Percentiles rank a stretch among this genome's conserved stretches.
Conservation (phyloP, 2,329 filamentous ascomycete genomes). For the Aspergillus sp. region DNA sequence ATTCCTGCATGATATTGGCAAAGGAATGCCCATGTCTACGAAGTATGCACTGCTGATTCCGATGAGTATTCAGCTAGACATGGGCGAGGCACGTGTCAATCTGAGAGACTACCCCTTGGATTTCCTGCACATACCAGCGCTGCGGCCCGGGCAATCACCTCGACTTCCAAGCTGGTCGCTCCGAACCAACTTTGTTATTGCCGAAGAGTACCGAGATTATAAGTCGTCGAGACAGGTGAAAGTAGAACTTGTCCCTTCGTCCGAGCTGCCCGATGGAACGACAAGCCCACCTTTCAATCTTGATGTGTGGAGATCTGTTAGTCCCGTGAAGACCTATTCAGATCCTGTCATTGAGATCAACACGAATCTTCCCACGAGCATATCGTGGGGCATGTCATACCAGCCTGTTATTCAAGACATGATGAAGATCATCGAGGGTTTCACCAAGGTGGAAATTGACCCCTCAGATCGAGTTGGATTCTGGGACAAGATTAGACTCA, state of each 20-base stretch:
- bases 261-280: slow-evolving; percentile 56
- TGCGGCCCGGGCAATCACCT: slow-evolving; percentile 76
- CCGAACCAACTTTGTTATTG: slow-evolving; percentile 89
- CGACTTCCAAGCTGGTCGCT: slow-evolving; percentile 79
- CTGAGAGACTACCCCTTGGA: slow-evolving; percentile 93
- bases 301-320: slow-evolving; percentile 85
- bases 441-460: slow-evolving; percentile 93
- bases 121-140: slow-evolving; percentile 81
- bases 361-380: slow-evolving; percentile 83
- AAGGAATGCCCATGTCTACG: slow-evolving; percentile 91
- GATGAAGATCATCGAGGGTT: slow-evolving; percentile 99
- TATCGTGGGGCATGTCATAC: slow-evolving; percentile 97
- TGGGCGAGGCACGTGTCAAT: slow-evolving; percentile 84
- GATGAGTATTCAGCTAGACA: slow-evolving; percentile 83
- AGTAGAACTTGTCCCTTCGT: slow-evolving; percentile 80
- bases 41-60: slow-evolving; percentile 86
- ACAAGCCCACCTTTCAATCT: slow-evolving; percentile 70
- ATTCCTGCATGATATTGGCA: slow-evolving; percentile 87
- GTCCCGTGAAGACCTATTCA: slow-evolving; percentile 94
- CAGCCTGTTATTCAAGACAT: slow-evolving; percentile 98
- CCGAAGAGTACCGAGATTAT: slow-evolving; percentile 82
- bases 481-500: slow-evolving; percentile 96
- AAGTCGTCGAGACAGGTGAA: slow-evolving; percentile 78
- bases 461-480: slow-evolving; percentile 92
- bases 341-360: slow-evolving; percentile 92